Evolutionary conservation across 371 early-diverging fungal species (phyloP), one percentile per base, ranked within the genome.

Genomic region (Mucor lusitanicus): DNA sequence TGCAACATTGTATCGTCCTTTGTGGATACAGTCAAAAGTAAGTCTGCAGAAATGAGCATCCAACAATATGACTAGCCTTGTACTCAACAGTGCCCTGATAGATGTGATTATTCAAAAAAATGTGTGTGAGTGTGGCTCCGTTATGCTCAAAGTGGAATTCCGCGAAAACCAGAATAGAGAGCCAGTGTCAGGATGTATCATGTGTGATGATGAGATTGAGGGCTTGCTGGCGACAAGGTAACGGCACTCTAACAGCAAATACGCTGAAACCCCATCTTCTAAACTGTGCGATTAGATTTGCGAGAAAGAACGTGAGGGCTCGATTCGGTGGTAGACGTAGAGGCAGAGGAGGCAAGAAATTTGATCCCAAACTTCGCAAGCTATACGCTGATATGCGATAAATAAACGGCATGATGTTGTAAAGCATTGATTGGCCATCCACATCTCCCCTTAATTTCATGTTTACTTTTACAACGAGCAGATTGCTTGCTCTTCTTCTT

Each of bases 131-230:
- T 84, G 82, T 65, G 81, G 78, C 15, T 68, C 79, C 11, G 63
- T 63, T 3, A 59, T 76, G 30, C 50, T 84, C 13, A 82, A 81
- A 40, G 73, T 85, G 4, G 78, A 78, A 13, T 85, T 85, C 35
- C 72, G 83, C 28, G 78, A 83, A 65, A 85, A 85, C 39, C 78
- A 82, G 69, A 78, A 72, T 40, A 72, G 67, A 33, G 69, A 69
- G 19, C 77, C 82, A 27, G 42, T 81, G 28, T 53, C 44, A 9
- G 82, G 80, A 0, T 85, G 85, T 42, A 65, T 85, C n/a, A 67
- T 81, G 58, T 84, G 84, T 61, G 85, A 82, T 63, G 83, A 81
- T 32, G 85, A 82, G 28, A 77, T 82, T 48, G 81, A 77, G 19
- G 60, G 56, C 7, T 59, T 85, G 17, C 55, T 85, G 19, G 74